Conservation (phyloP, 495 filamentous ascomycete genomes). For the Coniosporium apollinis region DNA sequence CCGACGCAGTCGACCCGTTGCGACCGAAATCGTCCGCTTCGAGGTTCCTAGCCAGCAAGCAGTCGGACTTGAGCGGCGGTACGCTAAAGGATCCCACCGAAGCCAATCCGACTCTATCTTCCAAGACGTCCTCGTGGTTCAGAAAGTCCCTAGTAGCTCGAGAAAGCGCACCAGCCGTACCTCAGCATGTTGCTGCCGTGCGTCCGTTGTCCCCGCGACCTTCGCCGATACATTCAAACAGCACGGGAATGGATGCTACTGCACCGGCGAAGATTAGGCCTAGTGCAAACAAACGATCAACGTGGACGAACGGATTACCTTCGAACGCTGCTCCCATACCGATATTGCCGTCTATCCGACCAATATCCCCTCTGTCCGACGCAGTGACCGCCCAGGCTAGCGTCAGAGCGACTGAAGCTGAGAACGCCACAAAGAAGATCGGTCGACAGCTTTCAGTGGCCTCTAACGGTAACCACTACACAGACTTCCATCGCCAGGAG, state of each 20-base stretch:
- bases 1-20: conserved; percentile 86
- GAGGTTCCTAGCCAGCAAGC: conserved; percentile 68
- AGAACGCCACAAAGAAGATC: conserved; percentile 76
- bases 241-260: conserved; percentile 18
- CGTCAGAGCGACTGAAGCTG: conserved; percentile 28
- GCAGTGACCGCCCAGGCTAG: conserved; percentile 80
- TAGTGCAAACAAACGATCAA: conserved; percentile 54
- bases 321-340: conserved; percentile 88
- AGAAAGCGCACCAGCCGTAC: conserved; percentile 40
- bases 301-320: conserved; percentile 59
- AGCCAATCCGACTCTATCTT: conserved; percentile 44
- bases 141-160: conserved; percentile 74
- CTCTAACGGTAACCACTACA: conserved; percentile 83
- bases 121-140: conserved; percentile 85
- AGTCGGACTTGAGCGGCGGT: conserved; percentile 55
- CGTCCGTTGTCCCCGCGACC: conserved; percentile 29
- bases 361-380: conserved; percentile 84
- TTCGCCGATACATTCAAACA: conserved; percentile 41
- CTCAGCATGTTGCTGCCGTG: conserved; percentile 20
- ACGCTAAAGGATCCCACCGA: conserved; percentile 49
- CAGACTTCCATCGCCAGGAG: conserved; percentile 76
- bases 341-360: conserved; percentile 88
- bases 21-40: conserved; percentile 83
- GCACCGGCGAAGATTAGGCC: conserved; percentile 38
- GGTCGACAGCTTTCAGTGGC: conserved; percentile 87